phyloP scores from a whole-genome alignment of 345 rosid species.

The Gossypium anomalum region DNA sequence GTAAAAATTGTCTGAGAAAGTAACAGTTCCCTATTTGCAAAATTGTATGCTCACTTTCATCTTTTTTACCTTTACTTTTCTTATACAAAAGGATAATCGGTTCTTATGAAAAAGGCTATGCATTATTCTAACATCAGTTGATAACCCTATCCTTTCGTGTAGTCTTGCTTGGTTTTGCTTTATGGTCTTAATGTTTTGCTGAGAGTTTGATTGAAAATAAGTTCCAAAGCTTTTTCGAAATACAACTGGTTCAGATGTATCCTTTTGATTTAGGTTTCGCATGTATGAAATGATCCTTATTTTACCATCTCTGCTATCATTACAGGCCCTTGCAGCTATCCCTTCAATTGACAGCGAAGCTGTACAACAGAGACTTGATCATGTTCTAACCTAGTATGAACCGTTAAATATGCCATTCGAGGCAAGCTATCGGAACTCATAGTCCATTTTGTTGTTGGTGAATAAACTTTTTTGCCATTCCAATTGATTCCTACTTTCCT shows the following conservation, averaged over 20 bases:
- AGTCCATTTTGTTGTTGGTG: neutral
- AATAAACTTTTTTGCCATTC: neutral
- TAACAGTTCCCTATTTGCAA: neutral
- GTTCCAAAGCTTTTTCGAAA: neutral
- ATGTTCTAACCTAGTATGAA: constrained; percentile 81
- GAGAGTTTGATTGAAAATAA: neutral
- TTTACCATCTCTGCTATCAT: constrained; percentile 16
- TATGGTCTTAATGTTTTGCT: neutral
- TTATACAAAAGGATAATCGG: neutral
- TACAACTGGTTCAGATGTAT: neutral
- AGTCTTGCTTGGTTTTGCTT: neutral
- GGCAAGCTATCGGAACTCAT: constrained; percentile 40
- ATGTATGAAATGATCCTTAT: neutral
- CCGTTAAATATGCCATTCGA: constrained; percentile 93
- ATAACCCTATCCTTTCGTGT: neutral
- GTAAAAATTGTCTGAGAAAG: neutral
- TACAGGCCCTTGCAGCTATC: constrained; percentile 87
- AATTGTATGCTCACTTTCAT: neutral
- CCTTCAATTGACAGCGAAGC: constrained; percentile 75
- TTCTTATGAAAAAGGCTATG: neutral
- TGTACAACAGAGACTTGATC: constrained; percentile 73
- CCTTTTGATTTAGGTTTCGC: constrained; percentile 1
- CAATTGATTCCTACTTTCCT: neutral
- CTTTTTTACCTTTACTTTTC: neutral
- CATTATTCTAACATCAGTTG: neutral